Evolutionary conservation across 768 basidiomycete genomes (phyloP).

Genomic region (Boletus subparvulus): DNA sequence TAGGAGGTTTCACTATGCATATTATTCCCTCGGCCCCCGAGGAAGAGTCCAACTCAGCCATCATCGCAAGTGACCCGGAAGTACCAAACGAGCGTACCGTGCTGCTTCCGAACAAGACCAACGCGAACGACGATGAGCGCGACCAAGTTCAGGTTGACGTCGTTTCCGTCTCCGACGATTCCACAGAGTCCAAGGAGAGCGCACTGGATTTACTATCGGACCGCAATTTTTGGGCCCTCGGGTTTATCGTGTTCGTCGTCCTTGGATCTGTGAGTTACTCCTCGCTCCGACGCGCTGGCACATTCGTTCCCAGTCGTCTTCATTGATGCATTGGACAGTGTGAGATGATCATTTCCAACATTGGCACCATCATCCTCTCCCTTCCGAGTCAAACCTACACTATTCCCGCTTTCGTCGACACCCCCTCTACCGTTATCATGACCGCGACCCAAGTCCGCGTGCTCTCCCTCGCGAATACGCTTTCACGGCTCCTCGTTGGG

Average conservation of each 20-base stretch:
- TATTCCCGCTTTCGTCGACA: slow-evolving; percentile 5
- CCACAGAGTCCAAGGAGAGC: slow-evolving; percentile 18
- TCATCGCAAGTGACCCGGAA: slow-evolving; percentile 14
- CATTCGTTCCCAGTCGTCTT: not conserved
- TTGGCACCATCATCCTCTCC: slow-evolving; percentile 72
- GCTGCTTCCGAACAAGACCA: slow-evolving; percentile 30
- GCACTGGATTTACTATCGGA: slow-evolving; percentile 51
- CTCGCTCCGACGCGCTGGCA: too few relatives aligned
- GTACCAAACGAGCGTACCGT: slow-evolving; percentile 29
- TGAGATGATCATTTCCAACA: slow-evolving; percentile 83
- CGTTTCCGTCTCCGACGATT: slow-evolving; percentile 26
- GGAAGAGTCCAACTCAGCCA: not conserved
- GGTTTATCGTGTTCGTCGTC: slow-evolving; percentile 46
- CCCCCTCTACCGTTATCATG: slow-evolving; percentile 32
- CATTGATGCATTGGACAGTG: slow-evolving; percentile 39
- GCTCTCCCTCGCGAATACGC: slow-evolving; percentile 69
- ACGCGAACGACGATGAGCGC: slow-evolving; percentile 5
- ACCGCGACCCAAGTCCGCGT: slow-evolving; percentile 67
- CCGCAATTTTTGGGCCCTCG: slow-evolving; percentile 64
- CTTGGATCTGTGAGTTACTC: slow-evolving; percentile 63
- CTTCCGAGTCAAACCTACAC: slow-evolving; percentile 40
- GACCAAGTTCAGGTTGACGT: slow-evolving; percentile 21
- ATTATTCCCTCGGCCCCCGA: slow-evolving; percentile 10
- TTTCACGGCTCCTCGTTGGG: slow-evolving; percentile 65
- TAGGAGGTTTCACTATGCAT: slow-evolving; percentile 50